Conservation (phyloP, 805 yeast genomes). For the Geotrichum ghanense region DNA sequence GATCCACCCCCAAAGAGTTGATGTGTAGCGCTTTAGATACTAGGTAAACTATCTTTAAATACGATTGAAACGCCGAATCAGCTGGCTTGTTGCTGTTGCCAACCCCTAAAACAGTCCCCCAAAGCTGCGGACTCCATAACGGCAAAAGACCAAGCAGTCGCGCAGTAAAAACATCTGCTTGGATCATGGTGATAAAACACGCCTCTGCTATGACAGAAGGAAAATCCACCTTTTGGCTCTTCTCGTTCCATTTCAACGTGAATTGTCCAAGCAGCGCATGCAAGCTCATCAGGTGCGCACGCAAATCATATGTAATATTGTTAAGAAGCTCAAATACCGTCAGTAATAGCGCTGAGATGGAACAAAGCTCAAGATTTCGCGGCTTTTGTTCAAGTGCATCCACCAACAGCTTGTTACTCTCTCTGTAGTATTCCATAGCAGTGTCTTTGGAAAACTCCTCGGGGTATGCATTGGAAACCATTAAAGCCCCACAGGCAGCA, state of each 20-base stretch:
- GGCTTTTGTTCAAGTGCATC: neutral
- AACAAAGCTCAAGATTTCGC: conserved; percentile 4
- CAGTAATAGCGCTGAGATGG: conserved; percentile 2
- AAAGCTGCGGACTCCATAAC: neutral
- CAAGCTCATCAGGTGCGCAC: neutral
- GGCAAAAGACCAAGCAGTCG: neutral
- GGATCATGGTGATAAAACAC: neutral
- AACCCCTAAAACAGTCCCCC: neutral
- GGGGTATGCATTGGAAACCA: conserved; percentile 1
- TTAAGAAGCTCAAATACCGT: neutral
- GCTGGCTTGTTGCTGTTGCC: neutral
- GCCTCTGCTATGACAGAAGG: neutral
- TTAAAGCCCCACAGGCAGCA: conserved; percentile 6
- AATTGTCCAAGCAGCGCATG: conserved; percentile 1
- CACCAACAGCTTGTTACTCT: neutral
- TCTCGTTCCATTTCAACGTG: neutral
- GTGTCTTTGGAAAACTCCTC: neutral
- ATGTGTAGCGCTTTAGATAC: neutral
- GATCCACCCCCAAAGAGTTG: neutral
- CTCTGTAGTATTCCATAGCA: neutral
- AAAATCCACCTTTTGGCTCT: neutral
- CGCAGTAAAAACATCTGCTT: neutral
- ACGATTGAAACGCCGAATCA: neutral
- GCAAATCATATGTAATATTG: neutral
- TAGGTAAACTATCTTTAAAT: neutral